Evolutionary conservation across 2,329 filamentous ascomycete species (phyloP).

Genomic region (Epichloe typhina): DNA sequence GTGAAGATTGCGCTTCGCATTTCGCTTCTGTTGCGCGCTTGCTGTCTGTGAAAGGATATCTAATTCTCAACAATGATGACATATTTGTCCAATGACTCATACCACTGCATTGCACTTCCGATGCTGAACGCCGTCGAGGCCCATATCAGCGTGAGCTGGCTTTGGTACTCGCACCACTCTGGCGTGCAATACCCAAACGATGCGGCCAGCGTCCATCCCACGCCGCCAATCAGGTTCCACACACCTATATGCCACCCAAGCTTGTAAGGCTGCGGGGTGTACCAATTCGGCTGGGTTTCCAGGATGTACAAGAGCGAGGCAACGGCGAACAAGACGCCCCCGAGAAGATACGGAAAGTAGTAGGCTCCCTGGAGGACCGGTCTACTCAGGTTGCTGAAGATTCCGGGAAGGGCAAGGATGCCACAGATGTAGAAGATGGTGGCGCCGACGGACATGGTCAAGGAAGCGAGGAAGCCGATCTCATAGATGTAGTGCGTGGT

Average conservation of each 20-base stretch:
- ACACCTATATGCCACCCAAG: conserved; percentile 53
- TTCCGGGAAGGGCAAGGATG: conserved; percentile 45
- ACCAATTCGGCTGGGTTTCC: conserved; percentile 52
- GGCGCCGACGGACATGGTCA: conserved; percentile 42
- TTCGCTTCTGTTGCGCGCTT: too few species aligned
- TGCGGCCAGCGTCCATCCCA: conserved; percentile 48
- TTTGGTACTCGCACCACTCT: conserved; percentile 23
- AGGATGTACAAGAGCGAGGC: conserved; percentile 46
- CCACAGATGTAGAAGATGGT: conserved; percentile 53
- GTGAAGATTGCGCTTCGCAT: neutral
- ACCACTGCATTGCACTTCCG: conserved; percentile 13
- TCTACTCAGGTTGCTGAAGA: conserved; percentile 34
- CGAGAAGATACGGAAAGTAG: conserved; percentile 45
- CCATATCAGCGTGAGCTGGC: conserved; percentile 23
- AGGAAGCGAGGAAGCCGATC: conserved; percentile 48
- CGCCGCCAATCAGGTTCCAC: conserved; percentile 48
- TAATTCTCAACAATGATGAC: neutral
- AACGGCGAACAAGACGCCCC: conserved; percentile 46
- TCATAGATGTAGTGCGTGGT: conserved; percentile 46
- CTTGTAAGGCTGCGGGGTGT: conserved; percentile 35
- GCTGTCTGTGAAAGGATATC: neutral
- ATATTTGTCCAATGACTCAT: conserved; percentile 12
- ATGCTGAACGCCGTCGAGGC: conserved; percentile 7
- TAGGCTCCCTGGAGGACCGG: conserved; percentile 38
- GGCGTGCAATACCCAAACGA: conserved; percentile 35